A percentile compares a stretch with the other conserved stretches of the same genome.
phyloP scores from a whole-genome alignment of 2,329 filamentous ascomycete genomes.

The Xylariaceae sp. region DNA sequence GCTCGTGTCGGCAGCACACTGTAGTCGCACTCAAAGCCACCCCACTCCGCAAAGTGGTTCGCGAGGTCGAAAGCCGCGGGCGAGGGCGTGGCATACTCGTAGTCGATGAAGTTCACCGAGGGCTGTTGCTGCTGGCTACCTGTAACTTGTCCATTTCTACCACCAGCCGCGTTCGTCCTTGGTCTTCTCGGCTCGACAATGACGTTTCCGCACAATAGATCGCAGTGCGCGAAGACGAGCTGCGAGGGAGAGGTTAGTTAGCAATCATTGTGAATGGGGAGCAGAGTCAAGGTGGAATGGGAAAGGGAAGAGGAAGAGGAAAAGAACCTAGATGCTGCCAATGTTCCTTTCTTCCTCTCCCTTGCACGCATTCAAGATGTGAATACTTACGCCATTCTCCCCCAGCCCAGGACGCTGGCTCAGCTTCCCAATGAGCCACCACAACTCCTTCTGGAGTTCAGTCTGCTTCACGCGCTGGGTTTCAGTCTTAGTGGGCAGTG shows the following conservation, averaged over 20 bases:
- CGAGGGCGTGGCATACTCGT: constrained; percentile 93
- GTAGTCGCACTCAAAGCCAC: constrained; percentile 92
- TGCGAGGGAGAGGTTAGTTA: constrained; percentile 34
- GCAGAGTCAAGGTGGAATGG: background rate
- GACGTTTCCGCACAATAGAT: constrained; percentile 93
- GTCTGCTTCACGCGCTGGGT: constrained; percentile 64
- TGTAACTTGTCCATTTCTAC: constrained; percentile 17
- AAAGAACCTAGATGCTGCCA: background rate
- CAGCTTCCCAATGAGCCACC: constrained; percentile 64
- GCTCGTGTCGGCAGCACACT: constrained; percentile 71
- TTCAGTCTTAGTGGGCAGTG: constrained; percentile 69
- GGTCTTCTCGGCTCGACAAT: constrained; percentile 64
- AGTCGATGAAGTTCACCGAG: constrained; percentile 86
- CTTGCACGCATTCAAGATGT: background rate
- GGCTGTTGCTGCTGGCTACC: constrained; percentile 38
- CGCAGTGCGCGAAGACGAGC: constrained; percentile 92
- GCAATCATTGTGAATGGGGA: background rate
- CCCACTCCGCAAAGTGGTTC: constrained; percentile 99
- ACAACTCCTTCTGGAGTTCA: constrained; percentile 69
- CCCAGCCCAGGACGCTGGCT: constrained; percentile 75
- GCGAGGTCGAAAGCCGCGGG: constrained; percentile 94
- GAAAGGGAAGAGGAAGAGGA: background rate
- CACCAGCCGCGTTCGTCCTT: constrained; percentile 29
- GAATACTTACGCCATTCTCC: constrained; percentile 60
- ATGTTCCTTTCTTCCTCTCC: background rate